Evolutionary conservation across 2,329 filamentous ascomycete species (phyloP).

Genomic region (Aureobasidium sp.): DNA sequence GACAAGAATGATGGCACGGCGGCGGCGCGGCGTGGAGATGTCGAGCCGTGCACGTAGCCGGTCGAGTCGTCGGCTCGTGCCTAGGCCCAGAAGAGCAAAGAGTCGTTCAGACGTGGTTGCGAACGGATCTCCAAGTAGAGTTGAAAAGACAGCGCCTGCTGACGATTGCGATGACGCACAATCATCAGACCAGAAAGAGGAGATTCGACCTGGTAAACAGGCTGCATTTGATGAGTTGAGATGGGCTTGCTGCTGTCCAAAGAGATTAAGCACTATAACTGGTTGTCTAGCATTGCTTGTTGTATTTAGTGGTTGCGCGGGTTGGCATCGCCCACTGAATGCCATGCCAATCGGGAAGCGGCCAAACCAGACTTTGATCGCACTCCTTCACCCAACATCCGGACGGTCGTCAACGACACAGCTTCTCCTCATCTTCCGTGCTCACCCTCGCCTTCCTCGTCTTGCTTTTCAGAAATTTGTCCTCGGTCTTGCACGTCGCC

Average conservation of each 20-base stretch:
- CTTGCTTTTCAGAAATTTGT: slow-evolving; percentile 1
- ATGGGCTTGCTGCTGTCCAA: neutral
- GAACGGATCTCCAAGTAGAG: neutral
- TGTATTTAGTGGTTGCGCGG: neutral
- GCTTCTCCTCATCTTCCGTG: slow-evolving; percentile 4
- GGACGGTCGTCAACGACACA: slow-evolving; percentile 1
- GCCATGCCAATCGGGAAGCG: neutral
- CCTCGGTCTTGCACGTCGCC: neutral
- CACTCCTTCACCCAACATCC: slow-evolving; percentile 11
- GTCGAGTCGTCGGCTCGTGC: neutral
- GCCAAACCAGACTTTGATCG: slow-evolving; percentile 8
- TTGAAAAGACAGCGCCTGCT: neutral
- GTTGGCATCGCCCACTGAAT: neutral
- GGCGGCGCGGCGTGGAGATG: neutral
- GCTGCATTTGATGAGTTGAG: neutral
- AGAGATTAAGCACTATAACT: neutral
- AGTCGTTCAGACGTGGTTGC: neutral
- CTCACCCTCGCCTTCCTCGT: slow-evolving; percentile 12
- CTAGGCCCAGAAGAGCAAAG: slow-evolving; percentile 5
- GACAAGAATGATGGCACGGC: neutral
- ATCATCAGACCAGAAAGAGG: neutral
- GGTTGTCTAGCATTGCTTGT: neutral
- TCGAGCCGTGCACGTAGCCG: neutral
- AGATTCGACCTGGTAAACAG: neutral
- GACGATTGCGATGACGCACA: slow-evolving; percentile 4